These are phyloP conservation scores for Colletotrichum tanaceti DNA, from an alignment of 2,329 filamentous ascomycete species.

Conservation along the genomic window DNA sequence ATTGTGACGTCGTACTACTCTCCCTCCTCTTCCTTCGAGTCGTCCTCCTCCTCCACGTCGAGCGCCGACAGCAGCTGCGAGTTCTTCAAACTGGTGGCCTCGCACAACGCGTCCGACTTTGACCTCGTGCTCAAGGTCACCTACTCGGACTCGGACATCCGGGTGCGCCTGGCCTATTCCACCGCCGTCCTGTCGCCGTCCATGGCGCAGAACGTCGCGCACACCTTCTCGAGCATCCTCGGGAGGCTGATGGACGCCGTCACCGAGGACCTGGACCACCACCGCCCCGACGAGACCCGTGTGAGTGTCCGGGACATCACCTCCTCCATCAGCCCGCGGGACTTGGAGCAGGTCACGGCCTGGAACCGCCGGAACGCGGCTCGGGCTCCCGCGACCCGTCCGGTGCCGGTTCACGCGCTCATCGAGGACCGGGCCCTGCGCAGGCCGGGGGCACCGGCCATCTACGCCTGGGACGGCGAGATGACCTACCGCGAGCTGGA, in stretches of 20 bases:
- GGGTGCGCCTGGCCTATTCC: conserved; percentile 15
- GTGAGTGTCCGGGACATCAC: too few relatives aligned
- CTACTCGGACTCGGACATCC: conserved; percentile 19
- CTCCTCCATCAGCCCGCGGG: not conserved
- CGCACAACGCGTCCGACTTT: conserved; percentile 28
- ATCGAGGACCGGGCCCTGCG: conserved; percentile 34
- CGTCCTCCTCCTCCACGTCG: not conserved
- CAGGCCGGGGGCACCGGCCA: conserved; percentile 39
- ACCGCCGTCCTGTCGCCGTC: not conserved
- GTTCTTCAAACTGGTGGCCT: conserved; percentile 14
- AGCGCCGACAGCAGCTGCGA: not conserved
- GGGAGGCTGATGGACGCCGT: too few relatives aligned
- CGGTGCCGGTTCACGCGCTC: conserved; percentile 42
- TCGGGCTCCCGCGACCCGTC: fast-evolving
- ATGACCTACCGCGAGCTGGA: conserved; percentile 35
- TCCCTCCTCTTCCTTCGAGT: too few relatives aligned
- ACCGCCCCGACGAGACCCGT: too few relatives aligned
- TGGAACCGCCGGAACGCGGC: not conserved
- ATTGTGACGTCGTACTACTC: conserved; percentile 35
- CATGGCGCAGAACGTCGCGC: conserved; percentile 19
- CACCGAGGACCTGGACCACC: too few relatives aligned
- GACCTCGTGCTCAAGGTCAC: conserved; percentile 27
- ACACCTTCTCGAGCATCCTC: conserved; percentile 26
- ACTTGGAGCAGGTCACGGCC: not conserved
- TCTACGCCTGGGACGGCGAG: conserved; percentile 41